Percentiles rank a stretch among this genome's conserved stretches.
These are phyloP conservation scores for Metschnikowia drakensbergensis DNA, from an alignment of 805 yeast species.

Conservation along the genomic window DNA sequence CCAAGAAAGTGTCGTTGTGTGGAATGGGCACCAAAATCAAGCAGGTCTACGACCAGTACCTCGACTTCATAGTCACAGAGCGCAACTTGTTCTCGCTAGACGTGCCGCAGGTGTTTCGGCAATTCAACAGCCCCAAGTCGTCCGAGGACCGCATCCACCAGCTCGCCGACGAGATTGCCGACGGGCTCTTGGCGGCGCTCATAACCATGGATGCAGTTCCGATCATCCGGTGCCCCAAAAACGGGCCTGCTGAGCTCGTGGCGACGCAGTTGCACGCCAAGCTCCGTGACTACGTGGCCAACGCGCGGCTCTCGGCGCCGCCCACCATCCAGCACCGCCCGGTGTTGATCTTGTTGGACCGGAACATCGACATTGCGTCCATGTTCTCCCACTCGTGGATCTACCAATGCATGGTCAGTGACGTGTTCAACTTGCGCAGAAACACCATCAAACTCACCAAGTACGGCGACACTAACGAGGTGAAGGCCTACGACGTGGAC, in stretches of 20 bases:
- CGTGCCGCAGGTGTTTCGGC: slow-evolving; percentile 57
- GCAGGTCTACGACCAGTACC: slow-evolving; percentile 92
- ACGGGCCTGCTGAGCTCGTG: slow-evolving; percentile 94
- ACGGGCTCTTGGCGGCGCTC: slow-evolving; percentile 75
- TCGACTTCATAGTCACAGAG: slow-evolving; percentile 89
- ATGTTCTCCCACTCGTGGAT: slow-evolving; percentile 98
- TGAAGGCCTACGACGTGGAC: slow-evolving; percentile 77
- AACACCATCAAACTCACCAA: slow-evolving; percentile 70
- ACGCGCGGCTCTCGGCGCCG: slow-evolving; percentile 40
- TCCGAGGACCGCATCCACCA: slow-evolving; percentile 70
- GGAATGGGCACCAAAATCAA: slow-evolving; percentile 70
- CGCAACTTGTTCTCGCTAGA: slow-evolving; percentile 85
- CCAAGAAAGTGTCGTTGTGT: slow-evolving; percentile 69
- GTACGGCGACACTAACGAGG: slow-evolving; percentile 24
- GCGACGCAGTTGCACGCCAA: slow-evolving; percentile 82
- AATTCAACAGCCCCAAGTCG: slow-evolving; percentile 66
- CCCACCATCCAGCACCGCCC: slow-evolving; percentile 50
- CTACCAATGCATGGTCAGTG: slow-evolving; percentile 93
- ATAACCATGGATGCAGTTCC: slow-evolving; percentile 81
- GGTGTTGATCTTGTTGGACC: slow-evolving; percentile 78
- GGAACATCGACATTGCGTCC: slow-evolving; percentile 85
- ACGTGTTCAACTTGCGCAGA: slow-evolving; percentile 76
- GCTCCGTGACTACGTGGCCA: slow-evolving; percentile 80
- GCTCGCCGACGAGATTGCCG: slow-evolving; percentile 67
- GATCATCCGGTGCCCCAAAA: slow-evolving; percentile 82